Evolutionary conservation across 192 early-diverging fungal genomes (phyloP).

Genomic region (Umbelopsis vinacea): DNA sequence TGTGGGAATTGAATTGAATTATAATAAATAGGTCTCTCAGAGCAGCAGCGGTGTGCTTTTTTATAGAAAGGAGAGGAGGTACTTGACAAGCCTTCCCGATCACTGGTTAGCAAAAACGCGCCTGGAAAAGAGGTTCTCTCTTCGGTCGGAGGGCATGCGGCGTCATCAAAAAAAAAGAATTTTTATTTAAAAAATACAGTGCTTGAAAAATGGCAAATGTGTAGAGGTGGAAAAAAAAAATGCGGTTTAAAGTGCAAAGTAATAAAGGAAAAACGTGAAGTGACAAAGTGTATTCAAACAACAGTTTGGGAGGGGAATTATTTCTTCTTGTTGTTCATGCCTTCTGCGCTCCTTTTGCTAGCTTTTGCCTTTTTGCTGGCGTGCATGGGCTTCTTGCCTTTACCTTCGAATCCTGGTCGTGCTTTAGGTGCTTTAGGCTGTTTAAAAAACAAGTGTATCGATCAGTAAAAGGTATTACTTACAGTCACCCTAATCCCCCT

Average conservation of each 20-base stretch:
- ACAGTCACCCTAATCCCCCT: neutral
- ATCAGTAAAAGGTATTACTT: neutral
- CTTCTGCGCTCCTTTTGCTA: constrained; percentile 1
- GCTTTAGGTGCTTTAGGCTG: constrained; percentile 23
- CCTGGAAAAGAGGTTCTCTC: neutral
- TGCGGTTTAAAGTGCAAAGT: neutral
- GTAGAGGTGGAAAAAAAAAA: neutral
- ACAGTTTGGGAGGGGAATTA: neutral
- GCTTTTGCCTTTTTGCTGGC: too few species aligned
- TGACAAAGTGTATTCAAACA: neutral
- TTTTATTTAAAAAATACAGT: constrained; percentile 22
- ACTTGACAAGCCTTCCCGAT: neutral
- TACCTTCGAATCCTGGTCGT: constrained; percentile 46
- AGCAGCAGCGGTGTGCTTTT: neutral
- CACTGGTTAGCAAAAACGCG: neutral
- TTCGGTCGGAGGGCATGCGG: neutral
- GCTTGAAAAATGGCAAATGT: neutral
- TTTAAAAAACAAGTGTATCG: neutral
- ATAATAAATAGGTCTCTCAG: too few species aligned
- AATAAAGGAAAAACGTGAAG: neutral
- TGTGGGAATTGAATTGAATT: too few species aligned
- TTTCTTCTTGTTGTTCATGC: constrained; percentile 22
- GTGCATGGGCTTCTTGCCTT: constrained; percentile 24
- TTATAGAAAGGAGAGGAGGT: neutral
- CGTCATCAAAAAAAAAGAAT: constrained; percentile 6